Evolutionary conservation across 257 asterid genomes (phyloP), one percentile per base, ranked within the genome.

Genomic region (Penstemon eatonii): DNA sequence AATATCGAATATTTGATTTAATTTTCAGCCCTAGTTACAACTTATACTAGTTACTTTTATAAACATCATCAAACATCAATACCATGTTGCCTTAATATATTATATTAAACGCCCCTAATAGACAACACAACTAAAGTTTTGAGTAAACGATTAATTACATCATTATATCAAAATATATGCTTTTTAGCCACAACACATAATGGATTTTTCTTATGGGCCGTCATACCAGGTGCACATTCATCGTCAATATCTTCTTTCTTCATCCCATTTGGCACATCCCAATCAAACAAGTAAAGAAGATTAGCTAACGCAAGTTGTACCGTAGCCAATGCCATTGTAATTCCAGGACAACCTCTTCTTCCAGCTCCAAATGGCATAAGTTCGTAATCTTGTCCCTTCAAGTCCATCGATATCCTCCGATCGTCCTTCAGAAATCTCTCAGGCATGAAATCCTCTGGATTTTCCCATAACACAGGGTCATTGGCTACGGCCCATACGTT

Each of bases 351-450:
- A 13, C 65, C 67, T 53, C 83, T 58, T 10, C 80, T 52, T 4
- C 80, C 80, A 1, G 67, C 67, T 13, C 83, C 83, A 39, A 79
- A 79, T 37, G 80, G 83, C 11, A 71, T 52, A 7, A 59, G 25
- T 37, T 64, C 59, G 4, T 63, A 72, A 64, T 75, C 42, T 1
- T 55, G 56, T 6, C 73, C 78, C 33, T 7, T 10, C 9, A 44
- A 15, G 11, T 74, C 78, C 38, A 61, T 25, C 7, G 63, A 19
- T 2, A 15, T 50, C 2, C 13, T 9, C 25, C 9, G 13, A 8
- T 7, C 11, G 12, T 43, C 66, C 51, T 7, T 11, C 42, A 74
- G n/a, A 38, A 67, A 74, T 47, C 78, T 74, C 38, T 74, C 78
- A 0, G 78, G 78, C 11, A 8, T 10, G 57, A 74, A 74, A 18